These are phyloP conservation scores for Serendipita sp. DNA, from an alignment of 768 basidiomycete genomes.

Conservation along the genomic window DNA sequence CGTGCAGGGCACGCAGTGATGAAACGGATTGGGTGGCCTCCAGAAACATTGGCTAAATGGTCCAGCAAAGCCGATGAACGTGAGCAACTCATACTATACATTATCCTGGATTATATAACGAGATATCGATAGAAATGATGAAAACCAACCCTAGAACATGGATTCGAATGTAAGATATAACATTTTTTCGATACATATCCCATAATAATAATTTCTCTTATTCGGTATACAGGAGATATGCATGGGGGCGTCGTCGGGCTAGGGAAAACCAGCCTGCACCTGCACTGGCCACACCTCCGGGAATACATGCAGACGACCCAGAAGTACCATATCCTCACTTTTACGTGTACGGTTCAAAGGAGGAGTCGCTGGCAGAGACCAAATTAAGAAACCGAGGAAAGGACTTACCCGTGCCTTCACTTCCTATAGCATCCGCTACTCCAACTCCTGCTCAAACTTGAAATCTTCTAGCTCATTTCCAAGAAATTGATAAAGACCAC, in stretches of 20 bases:
- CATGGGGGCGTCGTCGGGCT: neutral
- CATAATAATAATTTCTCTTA: too few species aligned
- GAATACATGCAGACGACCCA: neutral
- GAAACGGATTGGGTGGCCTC: neutral
- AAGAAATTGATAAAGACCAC: too few species aligned
- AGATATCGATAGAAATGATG: neutral
- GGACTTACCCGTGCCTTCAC: neutral
- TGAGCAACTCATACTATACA: neutral
- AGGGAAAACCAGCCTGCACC: neutral
- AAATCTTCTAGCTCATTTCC: too few species aligned
- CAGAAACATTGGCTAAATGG: neutral
- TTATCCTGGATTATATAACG: neutral
- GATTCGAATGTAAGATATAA: constrained; percentile 1
- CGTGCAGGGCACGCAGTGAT: constrained; percentile 2
- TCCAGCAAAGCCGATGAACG: neutral
- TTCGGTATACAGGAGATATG: neutral
- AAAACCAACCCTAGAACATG: neutral
- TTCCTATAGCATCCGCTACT: neutral
- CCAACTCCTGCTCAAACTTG: too few species aligned
- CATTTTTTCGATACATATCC: too few species aligned
- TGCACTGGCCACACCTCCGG: neutral
- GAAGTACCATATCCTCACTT: neutral
- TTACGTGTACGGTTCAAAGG: neutral
- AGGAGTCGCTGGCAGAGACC: neutral
- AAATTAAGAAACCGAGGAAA: neutral